Base-by-base conservation (phyloP, 2,329 filamentous ascomycete species). In the Cladophialophora carrionii region DNA sequence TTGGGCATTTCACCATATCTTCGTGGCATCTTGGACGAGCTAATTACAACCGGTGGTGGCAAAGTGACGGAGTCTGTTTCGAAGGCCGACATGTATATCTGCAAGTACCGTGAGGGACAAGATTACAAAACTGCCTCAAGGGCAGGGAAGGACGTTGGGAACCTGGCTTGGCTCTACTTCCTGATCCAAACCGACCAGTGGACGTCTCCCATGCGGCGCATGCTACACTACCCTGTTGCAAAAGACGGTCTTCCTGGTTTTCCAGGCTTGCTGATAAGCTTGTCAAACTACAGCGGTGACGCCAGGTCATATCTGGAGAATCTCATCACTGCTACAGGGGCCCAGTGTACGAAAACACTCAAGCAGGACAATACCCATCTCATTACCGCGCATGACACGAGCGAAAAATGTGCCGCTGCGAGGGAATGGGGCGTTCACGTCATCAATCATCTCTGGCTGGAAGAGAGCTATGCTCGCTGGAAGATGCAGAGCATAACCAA, bases 201-300 rank as follows among this genome's bases (percentile, higher is more conserved):
- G 91, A 94, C 91, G 1, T 93, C 90, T 12, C 94, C 95, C 0
- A 81, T 92, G 64, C 87, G 87, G 51, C 88, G 92, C 57, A 83
- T 98, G 32, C 82, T 99, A 26, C 95, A 99, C 75, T 99, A 99
- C 71, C 95, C 95, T 0, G 75, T 96, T 14, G 90, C 93, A 4
- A 86, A 85, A 54, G 76, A 88, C 8, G 91, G 91, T 1, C 87
- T 99, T 41, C 86, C 89, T 0, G 93, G 91, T 0, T 97, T 99
- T 74, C 77, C 89, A 64, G 82, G 84, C 7, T 82, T 90, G 76
- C 87, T 84, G 58, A 95, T 99, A 73, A 96, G 92, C 63, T 83
- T 99, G 5, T 98, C 95, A 5, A 99, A 98, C 76, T 99, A 99
- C 75, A 92, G 92, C 53, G 95, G 95, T 34, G 95, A 99, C 76